Conservation (phyloP, 2,329 filamentous ascomycete species). For the Blastomyces emzantsi region DNA sequence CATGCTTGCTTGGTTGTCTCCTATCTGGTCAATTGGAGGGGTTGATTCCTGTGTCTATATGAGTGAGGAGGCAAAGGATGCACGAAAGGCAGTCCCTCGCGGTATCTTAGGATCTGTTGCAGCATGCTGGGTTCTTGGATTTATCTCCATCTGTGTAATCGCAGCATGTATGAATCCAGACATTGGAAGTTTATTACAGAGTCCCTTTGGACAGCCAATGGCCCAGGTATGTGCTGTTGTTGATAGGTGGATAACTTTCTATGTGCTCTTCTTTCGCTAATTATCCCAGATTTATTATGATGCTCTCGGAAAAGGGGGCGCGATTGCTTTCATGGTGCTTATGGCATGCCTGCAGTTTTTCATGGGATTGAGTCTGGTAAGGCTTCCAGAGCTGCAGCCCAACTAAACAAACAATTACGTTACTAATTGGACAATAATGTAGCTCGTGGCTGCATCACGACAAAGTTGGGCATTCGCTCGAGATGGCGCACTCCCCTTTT, state of each 20-base stretch:
- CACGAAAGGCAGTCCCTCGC: slow-evolving; percentile 49
- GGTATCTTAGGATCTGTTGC: slow-evolving; percentile 52
- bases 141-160: slow-evolving; percentile 49
- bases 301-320: slow-evolving; percentile 50
- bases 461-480: slow-evolving; percentile 57
- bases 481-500: slow-evolving; percentile 54
- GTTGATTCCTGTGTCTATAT: slow-evolving; percentile 54
- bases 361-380: slow-evolving; percentile 48
- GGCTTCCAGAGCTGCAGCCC: background rate
- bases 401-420: background rate
- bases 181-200: slow-evolving; percentile 41
- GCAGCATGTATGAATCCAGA: slow-evolving; percentile 49
- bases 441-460: slow-evolving; percentile 49
- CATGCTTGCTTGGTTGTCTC: slow-evolving; percentile 52
- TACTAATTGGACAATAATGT: slow-evolving; percentile 3
- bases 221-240: slow-evolving; percentile 30
- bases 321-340: slow-evolving; percentile 50
- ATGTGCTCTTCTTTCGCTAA: slow-evolving; percentile 15
- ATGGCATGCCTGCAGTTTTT: slow-evolving; percentile 54
- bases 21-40: slow-evolving; percentile 50
- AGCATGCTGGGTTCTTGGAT: slow-evolving; percentile 49
- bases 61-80: slow-evolving; percentile 53
- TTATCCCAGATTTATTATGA: slow-evolving; percentile 48
- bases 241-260: background rate
- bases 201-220: slow-evolving; percentile 51